Evolutionary conservation across 2,329 filamentous ascomycete species (phyloP), one percentile per base, ranked within the genome.

Genomic region (Hymenoscyphus infarciens): DNA sequence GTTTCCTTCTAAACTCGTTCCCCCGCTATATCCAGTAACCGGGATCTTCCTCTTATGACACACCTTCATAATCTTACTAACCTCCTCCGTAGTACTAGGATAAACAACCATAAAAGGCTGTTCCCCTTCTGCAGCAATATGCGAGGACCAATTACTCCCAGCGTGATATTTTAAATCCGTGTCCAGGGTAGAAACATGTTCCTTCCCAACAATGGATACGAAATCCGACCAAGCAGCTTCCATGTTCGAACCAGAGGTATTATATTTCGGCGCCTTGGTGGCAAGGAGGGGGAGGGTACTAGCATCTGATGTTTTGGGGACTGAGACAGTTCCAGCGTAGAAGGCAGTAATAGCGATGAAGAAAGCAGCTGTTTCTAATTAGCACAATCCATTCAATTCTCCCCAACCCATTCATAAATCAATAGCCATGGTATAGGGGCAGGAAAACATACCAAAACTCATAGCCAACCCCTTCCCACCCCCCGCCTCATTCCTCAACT

Each of bases 1-100:
- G 75, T 97, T 91, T 1, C 93, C 93, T 77, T 97, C 93, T 35
- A 97, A 80, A 71, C 89, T 93, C 7, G 93, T 97, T 38, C 93
- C 93, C 53, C 93, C 93, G 62, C 88, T 92, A 77, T 92, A 96
- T 2, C 88, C 89, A 3, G 91, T 93, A 27, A 97, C 91, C 5
- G 93, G 93, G 66, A 97, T 95, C 62, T 82, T 82, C 49, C 93
- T 82, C 71, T 80, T 77, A 75, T 96, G 91, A 78, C 93, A 97
- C 61, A 97, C 79, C 78, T 94, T 93, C 88, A 96, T 94, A 64
- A 97, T 85, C 66, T 82, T 80, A n/a, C 89, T 89, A 8, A 96
- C 92, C 70, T 97, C 88, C 67, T 93, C 88, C 0, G 93, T 97
- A 39, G 82, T 86, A 53, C 77, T 80, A 0, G 92, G 93, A 73